Conservation (phyloP, 1,139 yeast species). For the Debaryomyces subglobosus region DNA sequence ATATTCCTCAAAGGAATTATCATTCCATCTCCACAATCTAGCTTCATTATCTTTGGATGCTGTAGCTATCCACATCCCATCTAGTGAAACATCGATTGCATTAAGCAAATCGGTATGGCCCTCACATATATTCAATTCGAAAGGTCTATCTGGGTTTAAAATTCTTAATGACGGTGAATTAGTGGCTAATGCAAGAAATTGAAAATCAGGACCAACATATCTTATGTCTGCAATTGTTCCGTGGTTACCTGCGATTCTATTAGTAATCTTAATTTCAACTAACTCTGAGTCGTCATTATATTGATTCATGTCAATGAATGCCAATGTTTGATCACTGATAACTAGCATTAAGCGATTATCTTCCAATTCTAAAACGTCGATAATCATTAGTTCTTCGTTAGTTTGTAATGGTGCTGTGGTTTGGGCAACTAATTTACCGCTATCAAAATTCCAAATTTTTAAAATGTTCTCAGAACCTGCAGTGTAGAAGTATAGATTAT, state of each 20-base stretch:
- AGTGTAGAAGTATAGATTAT: slow-evolving; percentile 54
- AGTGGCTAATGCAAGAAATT: slow-evolving; percentile 79
- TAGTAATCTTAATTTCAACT: slow-evolving; percentile 44
- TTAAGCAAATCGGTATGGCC: slow-evolving; percentile 89
- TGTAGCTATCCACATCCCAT: slow-evolving; percentile 88
- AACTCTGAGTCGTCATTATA: slow-evolving; percentile 25
- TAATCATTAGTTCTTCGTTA: slow-evolving; percentile 69
- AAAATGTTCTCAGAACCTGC: slow-evolving; percentile 80
- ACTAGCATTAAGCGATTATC: slow-evolving; percentile 43
- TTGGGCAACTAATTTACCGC: slow-evolving; percentile 44
- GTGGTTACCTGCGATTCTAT: slow-evolving; percentile 86
- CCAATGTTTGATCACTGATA: slow-evolving; percentile 82
- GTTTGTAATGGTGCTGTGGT: slow-evolving; percentile 56
- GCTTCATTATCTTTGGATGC: slow-evolving; percentile 93
- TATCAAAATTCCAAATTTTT: slow-evolving; percentile 58
- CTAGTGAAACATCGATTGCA: slow-evolving; percentile 71
- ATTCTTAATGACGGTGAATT: slow-evolving; percentile 90
- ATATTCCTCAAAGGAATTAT: slow-evolving; percentile 52
- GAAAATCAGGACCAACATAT: slow-evolving; percentile 66
- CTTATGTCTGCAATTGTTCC: slow-evolving; percentile 92
- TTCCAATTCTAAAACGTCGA: slow-evolving; percentile 51
- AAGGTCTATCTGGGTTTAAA: slow-evolving; percentile 57
- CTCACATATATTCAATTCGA: slow-evolving; percentile 65
- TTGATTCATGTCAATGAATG: slow-evolving; percentile 47
- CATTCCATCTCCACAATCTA: slow-evolving; percentile 72